Evolutionary conservation across 2,329 filamentous ascomycete species (phyloP), one percentile per base, ranked within the genome.

Genomic region (Lachnum nothofagi): DNA sequence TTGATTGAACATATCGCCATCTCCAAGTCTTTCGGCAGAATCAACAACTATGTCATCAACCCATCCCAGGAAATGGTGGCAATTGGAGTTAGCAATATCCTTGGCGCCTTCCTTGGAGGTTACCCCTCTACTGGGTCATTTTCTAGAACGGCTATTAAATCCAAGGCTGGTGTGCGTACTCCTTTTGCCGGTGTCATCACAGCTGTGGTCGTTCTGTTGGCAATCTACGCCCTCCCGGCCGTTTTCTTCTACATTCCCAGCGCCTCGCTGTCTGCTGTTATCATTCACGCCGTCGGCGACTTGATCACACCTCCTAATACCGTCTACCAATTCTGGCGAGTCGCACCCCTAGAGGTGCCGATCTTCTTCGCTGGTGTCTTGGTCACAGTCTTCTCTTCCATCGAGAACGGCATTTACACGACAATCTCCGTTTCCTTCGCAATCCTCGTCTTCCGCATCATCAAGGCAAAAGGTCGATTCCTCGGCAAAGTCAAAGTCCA

Each of bases 1-100:
- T 76, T 97, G 29, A 94, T 97, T 53, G 93, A 97, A 69, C 91
- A 97, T 66, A 95, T 97, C 60, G 90, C 91, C 41, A 96, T 97
- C 55, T 89, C 91, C 16, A 98, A 97, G 68, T 96, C 91, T 0
- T 97, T 98, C 59, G 93, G 93, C 8, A 81, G 91, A 51, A 80
- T 96, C 60, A 97, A 96, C 73, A 95, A 95, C 71, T 98, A 98
- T 69, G 85, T 82, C 14, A 96, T 98, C 65, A 84, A 96, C 60
- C 91, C 93, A 0, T 96, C 91, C 0, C 91, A 98, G 67, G 91
- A 98, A 67, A 79, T 98, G 70, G 88, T 98, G 40, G 91, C 89
- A 19, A 95, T 97, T 57, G 91, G 91, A 54, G 80, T 96, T 22
- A 86, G 85, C 29, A 97, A 97, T 65, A 74, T 97, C 31, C 75